These are phyloP conservation scores for Penicillium paxilli DNA, from an alignment of 495 filamentous ascomycete species.

Conservation along the genomic window DNA sequence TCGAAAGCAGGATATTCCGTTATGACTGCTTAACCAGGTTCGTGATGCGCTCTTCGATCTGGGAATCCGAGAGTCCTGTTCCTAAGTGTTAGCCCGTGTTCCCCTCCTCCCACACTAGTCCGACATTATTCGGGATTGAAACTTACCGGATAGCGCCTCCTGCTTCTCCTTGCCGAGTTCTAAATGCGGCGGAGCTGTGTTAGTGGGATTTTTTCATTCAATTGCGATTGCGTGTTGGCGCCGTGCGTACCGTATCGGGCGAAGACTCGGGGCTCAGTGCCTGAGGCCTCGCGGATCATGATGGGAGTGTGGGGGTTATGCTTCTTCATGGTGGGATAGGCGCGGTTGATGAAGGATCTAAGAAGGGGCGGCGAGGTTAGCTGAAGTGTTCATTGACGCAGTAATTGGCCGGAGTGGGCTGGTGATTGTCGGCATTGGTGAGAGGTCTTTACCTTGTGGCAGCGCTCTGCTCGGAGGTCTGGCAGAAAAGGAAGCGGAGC, in stretches of 20 bases:
- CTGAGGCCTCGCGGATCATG: conserved; percentile 86
- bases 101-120: background rate
- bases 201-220: background rate
- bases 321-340: conserved; percentile 99
- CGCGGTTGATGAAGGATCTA: conserved; percentile 85
- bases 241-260: conserved; percentile 77
- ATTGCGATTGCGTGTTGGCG: conserved; percentile 26
- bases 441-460: conserved; percentile 66
- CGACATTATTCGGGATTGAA: background rate
- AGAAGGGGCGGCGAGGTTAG: background rate
- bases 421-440: background rate
- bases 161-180: conserved; percentile 88
- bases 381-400: background rate
- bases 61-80: conserved; percentile 80
- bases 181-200: conserved; percentile 31
- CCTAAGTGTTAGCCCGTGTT: conserved; percentile 15
- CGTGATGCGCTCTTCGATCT: conserved; percentile 88
- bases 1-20: background rate
- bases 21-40: conserved; percentile 70
- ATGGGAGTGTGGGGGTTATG: conserved; percentile 95
- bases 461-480: conserved; percentile 84
- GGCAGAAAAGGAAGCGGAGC: conserved; percentile 95
- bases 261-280: conserved; percentile 79
- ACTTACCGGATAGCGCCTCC: conserved; percentile 73
- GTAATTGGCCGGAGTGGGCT: background rate